Base-by-base conservation (phyloP, 371 early-diverging fungal species). In the Blastocladiella emersonii region DNA sequence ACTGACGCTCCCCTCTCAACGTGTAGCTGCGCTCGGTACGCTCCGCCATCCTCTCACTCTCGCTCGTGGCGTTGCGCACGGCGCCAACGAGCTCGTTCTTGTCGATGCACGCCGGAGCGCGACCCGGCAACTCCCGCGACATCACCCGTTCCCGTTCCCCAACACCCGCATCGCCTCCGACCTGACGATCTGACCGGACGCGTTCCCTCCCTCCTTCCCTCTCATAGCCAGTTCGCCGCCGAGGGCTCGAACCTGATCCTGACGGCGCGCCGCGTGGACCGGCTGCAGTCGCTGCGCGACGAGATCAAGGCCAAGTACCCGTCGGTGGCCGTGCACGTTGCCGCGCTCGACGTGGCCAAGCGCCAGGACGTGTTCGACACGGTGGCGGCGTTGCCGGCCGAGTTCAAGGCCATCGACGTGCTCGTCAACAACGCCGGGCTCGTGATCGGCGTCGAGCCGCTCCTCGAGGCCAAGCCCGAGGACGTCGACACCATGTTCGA, bases 221-320 rank as follows among this genome's bases (percentile, higher is more conserved):
- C n/a, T n/a, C 93, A 95, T 12, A 74, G 79, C 49, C 88, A 89
- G 66, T 96, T 91, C 73, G 95, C 95, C 25, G 75, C 76, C 21
- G 82, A 80, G 35, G 90, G 89, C 37, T 80, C 88, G 61, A 82
- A 92, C 68, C 68, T 95, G 65, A 74, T 92, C 48, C 65, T 93
- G 21, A 79, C 90, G 19, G 93, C 92, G 6, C 83, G 95, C 41
- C 84, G 94, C 27, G 23, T 71, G 19, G 90, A 91, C 5, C 79
- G 85, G 1, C 72, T 95, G 3, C 73, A 81, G 15, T 65, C 61
- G 0, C 63, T 93, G 34, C 82, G 81, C 60, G 37, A 65, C 8
- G 76, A 83, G 41, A 72, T 89, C 19, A 57, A 62, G n/a, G 56
- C 67, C 2, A 51, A 67, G 32, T 76, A 86, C 67, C 84, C 90